Evolutionary conservation across 345 rosid species (phyloP), one percentile per base, ranked within the genome.

Genomic region (Anastatica hierochuntica): DNA sequence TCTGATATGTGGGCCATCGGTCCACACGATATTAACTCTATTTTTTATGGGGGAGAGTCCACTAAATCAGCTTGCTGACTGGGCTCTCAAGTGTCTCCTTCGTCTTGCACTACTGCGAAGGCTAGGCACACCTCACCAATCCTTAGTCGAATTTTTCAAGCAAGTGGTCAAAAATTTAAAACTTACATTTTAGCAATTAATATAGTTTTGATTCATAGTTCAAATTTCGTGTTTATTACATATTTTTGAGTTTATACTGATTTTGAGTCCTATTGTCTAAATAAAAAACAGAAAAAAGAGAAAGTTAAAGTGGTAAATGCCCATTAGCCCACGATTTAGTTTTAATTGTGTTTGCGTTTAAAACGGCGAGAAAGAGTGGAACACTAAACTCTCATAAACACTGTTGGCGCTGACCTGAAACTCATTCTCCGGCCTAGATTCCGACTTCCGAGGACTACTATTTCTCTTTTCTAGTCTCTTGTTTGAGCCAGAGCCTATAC

Each of bases 1-100:
- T 77, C 77, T 77, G 79, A 77, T 77, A 30, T 14, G 21, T 46
- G 35, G 35, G 20, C 8, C 50, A 14, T 48, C 16, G 53, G 15
- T 1, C 4, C 17, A 14, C 15, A 12, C 18, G 56, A 50, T 50
- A 52, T 37, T 52, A 52, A 36, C 35, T 51, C 33, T 23, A 23
- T 38, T 38, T 53, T 53, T 53, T 11, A 14, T 37, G n/a, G 19
- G 37, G 39, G 60, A 4, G 49, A 17, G 20, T 55, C 0, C 2
- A 6, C 40, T 18, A 17, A 0, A 4, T 53, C 47, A 39, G 46
- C 58, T 53, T 39, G 37, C 58, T 53, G 46, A 24, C 2, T 39
- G 37, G 37, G 4, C 11, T 24, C 47, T 39, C 17, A 27, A 0
- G 18, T 54, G 48, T 40, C 48, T 13, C 19, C 24, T 3, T 0